Evolutionary conservation across 805 yeast genomes (phyloP).

Genomic region (Starmera amethionina): DNA sequence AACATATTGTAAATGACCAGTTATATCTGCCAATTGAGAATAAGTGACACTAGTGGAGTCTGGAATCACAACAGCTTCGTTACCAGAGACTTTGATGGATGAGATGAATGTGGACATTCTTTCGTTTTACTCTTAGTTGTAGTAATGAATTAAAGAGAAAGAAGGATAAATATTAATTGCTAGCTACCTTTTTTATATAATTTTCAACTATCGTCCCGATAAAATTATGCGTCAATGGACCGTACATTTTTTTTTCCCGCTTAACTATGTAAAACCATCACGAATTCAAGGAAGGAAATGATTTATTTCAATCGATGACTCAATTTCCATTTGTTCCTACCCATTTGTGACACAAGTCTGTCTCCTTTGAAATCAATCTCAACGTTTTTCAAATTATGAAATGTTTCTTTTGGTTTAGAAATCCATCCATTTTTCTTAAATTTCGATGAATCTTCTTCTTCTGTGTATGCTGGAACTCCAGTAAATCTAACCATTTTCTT

Average conservation of each 20-base stretch:
- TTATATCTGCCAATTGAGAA: slow-evolving; percentile 30
- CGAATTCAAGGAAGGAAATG: background rate
- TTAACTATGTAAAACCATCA: background rate
- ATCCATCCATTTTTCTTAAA: slow-evolving; percentile 15
- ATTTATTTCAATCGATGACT: background rate
- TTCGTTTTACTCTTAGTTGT: background rate
- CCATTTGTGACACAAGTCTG: background rate
- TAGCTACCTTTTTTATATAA: too few relatives aligned
- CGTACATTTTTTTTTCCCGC: too few relatives aligned
- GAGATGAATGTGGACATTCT: slow-evolving; percentile 28
- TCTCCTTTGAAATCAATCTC: slow-evolving; percentile 11
- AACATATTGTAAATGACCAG: slow-evolving; percentile 40
- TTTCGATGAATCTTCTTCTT: slow-evolving; percentile 7
- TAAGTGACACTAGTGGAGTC: slow-evolving; percentile 37
- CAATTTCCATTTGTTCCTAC: background rate
- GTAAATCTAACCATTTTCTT: slow-evolving; percentile 18
- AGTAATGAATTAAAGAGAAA: too few relatives aligned
- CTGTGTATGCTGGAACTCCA: slow-evolving; percentile 16
- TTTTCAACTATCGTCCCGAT: too few relatives aligned
- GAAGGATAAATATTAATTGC: too few relatives aligned
- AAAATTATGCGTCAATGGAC: too few relatives aligned
- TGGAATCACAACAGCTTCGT: slow-evolving; percentile 37
- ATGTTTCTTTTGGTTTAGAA: slow-evolving; percentile 13
- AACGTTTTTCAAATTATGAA: slow-evolving; percentile 14
- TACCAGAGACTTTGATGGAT: slow-evolving; percentile 25